Evolutionary conservation across 208 protist genomes (phyloP), one percentile per base, ranked within the genome.

Genomic region (Acanthamoeba royreba): DNA sequence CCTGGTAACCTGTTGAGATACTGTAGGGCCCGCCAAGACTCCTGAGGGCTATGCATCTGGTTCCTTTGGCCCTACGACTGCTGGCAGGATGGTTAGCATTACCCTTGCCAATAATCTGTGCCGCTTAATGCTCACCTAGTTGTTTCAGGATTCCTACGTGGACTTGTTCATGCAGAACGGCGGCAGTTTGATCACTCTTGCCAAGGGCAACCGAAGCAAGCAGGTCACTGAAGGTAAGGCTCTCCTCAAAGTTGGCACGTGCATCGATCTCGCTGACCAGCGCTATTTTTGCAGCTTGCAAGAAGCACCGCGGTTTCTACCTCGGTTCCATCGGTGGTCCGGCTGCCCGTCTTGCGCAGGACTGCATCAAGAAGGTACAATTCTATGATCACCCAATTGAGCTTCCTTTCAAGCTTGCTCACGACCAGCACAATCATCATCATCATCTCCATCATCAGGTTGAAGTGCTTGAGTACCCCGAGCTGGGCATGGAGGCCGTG

Each of bases 11-110:
- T 66, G 55, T 58, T 58, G 49, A n/a, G 49, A 22, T 58, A 22
- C 13, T 77, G 63, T 7, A 77, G 63, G 63, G 42, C 99, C 99
- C n/a, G 99, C 99, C 17, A 99, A 99, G 97, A 97, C 98, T 58
- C 99, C 99, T 2, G 96, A 99, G 4, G 98, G 98, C 7, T 93
- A 98, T 58, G 95, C 98, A 7, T 98, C 97, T 28, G 98, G 98
- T 53, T 99, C 98, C 61, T 99, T 99, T 89, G 99, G 98, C 31
- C 98, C 99, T 45, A 99, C 99, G 45, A 99, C 99, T 1, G 98
- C 99, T 35, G 98, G 98, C 43, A 7, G 90, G 2, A 93, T 93
- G 90, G 88, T 63, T 25, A 17, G 55, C 5, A 66, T 28, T 25
- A 4, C 19, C 55, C 33, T 55, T 19, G 9, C 49, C 13, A 19